These are phyloP conservation scores for Deuterostichococcus epilithicus DNA, from an alignment of 139 green algal species.

Conservation along the genomic window DNA sequence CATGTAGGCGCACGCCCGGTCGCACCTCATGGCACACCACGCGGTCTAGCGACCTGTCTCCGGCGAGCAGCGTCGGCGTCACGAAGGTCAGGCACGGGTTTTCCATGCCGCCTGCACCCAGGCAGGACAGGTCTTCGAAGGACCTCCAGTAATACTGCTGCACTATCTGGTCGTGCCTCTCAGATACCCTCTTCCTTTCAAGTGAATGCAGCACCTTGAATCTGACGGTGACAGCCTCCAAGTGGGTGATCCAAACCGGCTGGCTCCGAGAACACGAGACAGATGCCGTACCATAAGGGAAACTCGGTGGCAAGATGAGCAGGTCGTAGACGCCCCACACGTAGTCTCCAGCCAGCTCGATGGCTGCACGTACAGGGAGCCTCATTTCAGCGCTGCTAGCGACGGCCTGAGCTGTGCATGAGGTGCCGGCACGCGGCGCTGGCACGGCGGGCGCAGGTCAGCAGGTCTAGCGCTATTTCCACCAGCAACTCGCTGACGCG, in stretches of 20 bases:
- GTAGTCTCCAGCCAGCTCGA: conserved; percentile 82
- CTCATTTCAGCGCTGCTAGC: neutral
- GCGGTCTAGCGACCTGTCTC: conserved; percentile 68
- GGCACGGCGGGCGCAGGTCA: too few relatives aligned
- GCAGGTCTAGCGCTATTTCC: too few relatives aligned
- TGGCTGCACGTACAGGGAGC: conserved; percentile 54
- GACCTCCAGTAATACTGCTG: neutral
- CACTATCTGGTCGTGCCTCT: neutral
- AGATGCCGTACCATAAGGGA: conserved; percentile 61
- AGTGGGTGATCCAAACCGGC: too few relatives aligned
- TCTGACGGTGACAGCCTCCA: too few relatives aligned
- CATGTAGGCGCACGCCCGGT: conserved; percentile 20
- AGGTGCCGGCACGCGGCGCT: too few relatives aligned
- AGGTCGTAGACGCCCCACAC: conserved; percentile 92
- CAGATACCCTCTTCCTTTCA: too few relatives aligned
- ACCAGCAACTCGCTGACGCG: too few relatives aligned
- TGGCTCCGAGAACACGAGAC: neutral
- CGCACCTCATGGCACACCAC: conserved; percentile 90
- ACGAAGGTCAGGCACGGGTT: conserved; percentile 90
- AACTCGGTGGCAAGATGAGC: conserved; percentile 86
- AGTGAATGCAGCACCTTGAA: too few relatives aligned
- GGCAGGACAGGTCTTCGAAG: neutral
- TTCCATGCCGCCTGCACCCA: conserved; percentile 70
- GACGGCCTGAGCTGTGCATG: neutral
- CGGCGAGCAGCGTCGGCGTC: conserved; percentile 88